Evolutionary conservation across 768 basidiomycete genomes (phyloP).

Genomic region (Rhizopogon rudus): DNA sequence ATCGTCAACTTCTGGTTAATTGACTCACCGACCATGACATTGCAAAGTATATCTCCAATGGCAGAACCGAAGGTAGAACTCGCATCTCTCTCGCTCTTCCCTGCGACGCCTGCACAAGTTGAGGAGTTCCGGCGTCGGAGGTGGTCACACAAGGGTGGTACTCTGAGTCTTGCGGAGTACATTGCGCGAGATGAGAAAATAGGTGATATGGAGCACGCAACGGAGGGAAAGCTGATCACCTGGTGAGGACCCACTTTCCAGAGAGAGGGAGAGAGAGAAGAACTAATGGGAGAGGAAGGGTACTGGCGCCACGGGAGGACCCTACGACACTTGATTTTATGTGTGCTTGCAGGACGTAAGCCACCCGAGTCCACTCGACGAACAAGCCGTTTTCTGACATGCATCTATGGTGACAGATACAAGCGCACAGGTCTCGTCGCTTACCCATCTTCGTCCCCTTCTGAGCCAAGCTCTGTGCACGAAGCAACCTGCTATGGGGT

Average conservation of each 20-base stretch:
- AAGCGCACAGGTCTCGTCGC: conserved; percentile 26
- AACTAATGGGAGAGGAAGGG: conserved; percentile 30
- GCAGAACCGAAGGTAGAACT: conserved; percentile 6
- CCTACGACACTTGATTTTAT: conserved; percentile 45
- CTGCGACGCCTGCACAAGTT: conserved; percentile 43
- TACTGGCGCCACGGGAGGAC: conserved; percentile 45
- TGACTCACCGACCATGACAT: not conserved
- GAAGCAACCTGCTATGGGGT: conserved; percentile 45
- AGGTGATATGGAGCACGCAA: conserved; percentile 33
- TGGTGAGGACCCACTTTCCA: conserved; percentile 33
- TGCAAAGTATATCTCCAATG: not conserved
- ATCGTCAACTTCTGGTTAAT: not conserved
- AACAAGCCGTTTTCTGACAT: not conserved
- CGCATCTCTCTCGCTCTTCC: conserved; percentile 36
- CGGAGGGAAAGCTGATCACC: conserved; percentile 40
- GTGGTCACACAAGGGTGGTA: conserved; percentile 38
- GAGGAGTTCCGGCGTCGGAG: conserved; percentile 36
- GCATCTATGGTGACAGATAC: conserved; percentile 27
- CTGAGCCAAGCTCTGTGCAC: conserved; percentile 10
- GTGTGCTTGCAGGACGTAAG: conserved; percentile 57
- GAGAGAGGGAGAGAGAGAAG: not conserved
- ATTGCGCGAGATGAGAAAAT: conserved; percentile 31
- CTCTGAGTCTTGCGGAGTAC: conserved; percentile 41
- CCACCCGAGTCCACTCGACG: not conserved
- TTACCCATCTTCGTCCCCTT: conserved; percentile 11